Conservation (phyloP, 164 flowering plant species). For the Cinnamomum chago region DNA sequence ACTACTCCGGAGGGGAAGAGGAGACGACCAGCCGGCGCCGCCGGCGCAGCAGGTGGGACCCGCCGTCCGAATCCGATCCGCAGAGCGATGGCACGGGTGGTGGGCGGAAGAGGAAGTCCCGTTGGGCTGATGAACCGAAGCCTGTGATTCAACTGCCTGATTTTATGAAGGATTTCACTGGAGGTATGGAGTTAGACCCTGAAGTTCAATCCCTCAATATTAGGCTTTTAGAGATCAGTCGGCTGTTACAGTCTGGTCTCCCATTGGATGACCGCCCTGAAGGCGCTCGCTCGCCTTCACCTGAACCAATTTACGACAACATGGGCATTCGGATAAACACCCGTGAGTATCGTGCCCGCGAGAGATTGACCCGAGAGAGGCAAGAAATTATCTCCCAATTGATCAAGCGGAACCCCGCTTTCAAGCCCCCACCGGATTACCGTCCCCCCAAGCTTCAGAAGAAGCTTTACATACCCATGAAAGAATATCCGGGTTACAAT, state of each 20-base stretch:
- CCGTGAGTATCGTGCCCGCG: conserved; percentile 16
- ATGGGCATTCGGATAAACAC: conserved; percentile 25
- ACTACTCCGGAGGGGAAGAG: conserved; percentile 16
- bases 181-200: conserved; percentile 10
- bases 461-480: conserved; percentile 46
- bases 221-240: conserved; percentile 24
- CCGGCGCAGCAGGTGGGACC: conserved; percentile 26
- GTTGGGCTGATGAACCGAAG: conserved; percentile 25
- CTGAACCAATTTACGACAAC: conserved; percentile 17
- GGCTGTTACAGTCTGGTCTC: conserved; percentile 16
- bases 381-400: conserved; percentile 28
- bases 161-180: conserved; percentile 13
- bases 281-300: conserved; percentile 25
- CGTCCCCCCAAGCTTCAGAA: conserved; percentile 26
- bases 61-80: conserved; percentile 13
- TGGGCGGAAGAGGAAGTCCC: conserved; percentile 27
- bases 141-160: conserved; percentile 33
- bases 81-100: conserved; percentile 19
- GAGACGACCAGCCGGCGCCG: conserved; percentile 35
- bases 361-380: conserved; percentile 25
- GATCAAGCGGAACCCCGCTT: conserved; percentile 31
- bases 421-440: conserved; percentile 24
- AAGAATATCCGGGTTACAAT: conserved; percentile 44
- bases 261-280: conserved; percentile 19
- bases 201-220: conserved; percentile 19